Base-by-base conservation (phyloP, 2,329 filamentous ascomycete species). In the Uncinocarpus reesii region DNA sequence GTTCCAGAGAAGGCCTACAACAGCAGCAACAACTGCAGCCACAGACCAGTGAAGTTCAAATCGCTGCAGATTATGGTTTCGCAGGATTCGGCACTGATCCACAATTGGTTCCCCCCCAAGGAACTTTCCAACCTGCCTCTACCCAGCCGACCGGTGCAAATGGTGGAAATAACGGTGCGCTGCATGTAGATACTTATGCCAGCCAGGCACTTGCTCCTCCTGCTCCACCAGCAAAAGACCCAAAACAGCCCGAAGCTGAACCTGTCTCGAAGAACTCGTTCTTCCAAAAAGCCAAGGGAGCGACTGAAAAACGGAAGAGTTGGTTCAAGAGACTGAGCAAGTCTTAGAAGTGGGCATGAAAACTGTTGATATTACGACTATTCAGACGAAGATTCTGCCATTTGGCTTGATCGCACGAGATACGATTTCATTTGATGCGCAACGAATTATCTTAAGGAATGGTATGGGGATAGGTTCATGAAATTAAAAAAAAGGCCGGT, bases 311-410 rank as follows among this genome's bases (percentile, higher is more conserved):
- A 74, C 77, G 85, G 55, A 89, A 88, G 75, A 92, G 88, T 63
- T 95, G 89, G 87, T 81, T 96, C 59, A 80, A 84, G 58, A 77
- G 81, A 48, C 92, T 95, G 65, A 92, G 84, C 73, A 88, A 75
- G 66, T 71, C 69, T 41, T 70, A 65, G 57, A 15, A 13, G n/a
- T 11, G 3, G n/a, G n/a, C n/a, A 24, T 21, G 13, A 26, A 15
- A 28, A 26, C 4, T n/a, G n/a, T n/a, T n/a, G 20, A 28, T 42
- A 42, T 11, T 26, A 20, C 31, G 24, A 42, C 20, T n/a, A n/a
- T n/a, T n/a, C n/a, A n/a, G n/a, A n/a, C n/a, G n/a, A n/a, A n/a
- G n/a, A n/a, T n/a, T n/a, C n/a, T n/a, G n/a, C n/a, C n/a, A n/a
- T n/a, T n/a, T n/a, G n/a, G n/a, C 32, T 26, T 21, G 3, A 32